Evolutionary conservation across 2,329 filamentous ascomycete species (phyloP).

Genomic region (Pseudogymnoascus sp.): DNA sequence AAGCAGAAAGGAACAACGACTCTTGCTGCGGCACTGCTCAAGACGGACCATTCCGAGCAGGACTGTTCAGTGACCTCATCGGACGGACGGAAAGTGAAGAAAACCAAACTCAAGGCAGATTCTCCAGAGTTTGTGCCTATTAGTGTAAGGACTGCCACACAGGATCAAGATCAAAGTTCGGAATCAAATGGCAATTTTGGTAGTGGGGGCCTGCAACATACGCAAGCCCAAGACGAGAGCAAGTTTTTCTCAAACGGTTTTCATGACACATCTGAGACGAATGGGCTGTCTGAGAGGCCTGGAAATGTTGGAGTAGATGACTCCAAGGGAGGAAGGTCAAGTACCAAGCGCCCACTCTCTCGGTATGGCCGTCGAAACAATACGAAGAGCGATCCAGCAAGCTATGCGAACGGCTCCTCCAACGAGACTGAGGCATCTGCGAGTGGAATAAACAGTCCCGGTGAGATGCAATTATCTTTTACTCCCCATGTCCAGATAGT

Average conservation of each 20-base stretch:
- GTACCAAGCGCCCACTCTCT: slow-evolving; percentile 14
- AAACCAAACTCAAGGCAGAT: slow-evolving; percentile 31
- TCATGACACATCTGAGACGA: not conserved
- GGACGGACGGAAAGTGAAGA: not conserved
- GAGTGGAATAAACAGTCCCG: slow-evolving; percentile 18
- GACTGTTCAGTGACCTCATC: not conserved
- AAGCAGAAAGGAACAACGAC: slow-evolving; percentile 7
- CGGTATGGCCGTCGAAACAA: slow-evolving; percentile 20
- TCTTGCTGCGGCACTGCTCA: slow-evolving; percentile 6
- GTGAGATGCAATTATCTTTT: slow-evolving; percentile 18
- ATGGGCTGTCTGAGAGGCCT: not conserved
- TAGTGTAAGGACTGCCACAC: slow-evolving; percentile 6
- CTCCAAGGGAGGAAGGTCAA: slow-evolving; percentile 15
- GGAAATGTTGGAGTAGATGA: slow-evolving; percentile 5
- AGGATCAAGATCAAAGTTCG: not conserved
- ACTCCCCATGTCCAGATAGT: not conserved
- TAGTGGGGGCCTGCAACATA: not conserved
- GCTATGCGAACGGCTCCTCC: slow-evolving; percentile 15
- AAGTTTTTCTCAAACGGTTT: not conserved
- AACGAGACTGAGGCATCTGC: slow-evolving; percentile 23
- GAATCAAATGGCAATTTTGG: not conserved
- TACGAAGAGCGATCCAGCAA: slow-evolving; percentile 24
- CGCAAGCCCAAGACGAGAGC: not conserved
- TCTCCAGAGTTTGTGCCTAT: slow-evolving; percentile 34
- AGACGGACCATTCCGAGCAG: slow-evolving; percentile 4